Base-by-base conservation (phyloP, 1,284 basidiomycete genomes). In the Sporisorium iseilematis-ciliati region DNA sequence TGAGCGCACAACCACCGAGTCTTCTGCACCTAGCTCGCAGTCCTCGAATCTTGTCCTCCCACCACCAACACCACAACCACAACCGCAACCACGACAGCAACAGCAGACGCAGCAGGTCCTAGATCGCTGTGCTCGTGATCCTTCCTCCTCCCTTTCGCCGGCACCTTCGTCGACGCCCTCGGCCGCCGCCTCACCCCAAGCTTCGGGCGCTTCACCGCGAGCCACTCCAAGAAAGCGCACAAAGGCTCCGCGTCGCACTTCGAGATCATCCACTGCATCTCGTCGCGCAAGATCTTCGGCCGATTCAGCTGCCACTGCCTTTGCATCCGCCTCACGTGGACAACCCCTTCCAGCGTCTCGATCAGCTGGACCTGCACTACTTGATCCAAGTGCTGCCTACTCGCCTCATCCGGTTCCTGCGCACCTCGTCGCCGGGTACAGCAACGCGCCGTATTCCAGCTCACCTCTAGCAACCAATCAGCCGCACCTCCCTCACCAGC, bases 121-220 rank as follows among this genome's bases (percentile, higher is more conserved):
- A 8, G 61, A 65, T 43, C 57, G 54, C 21, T 31, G 50, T 38
- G 50, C 51, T 12, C 63, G 59, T 40, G 65, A 73, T 18, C 42
- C 52, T 2, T 68, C 71, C 7, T 74, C 71, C 14, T 62, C 72
- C 4, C 62, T 69, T 33, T 69, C 72, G 40, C 66, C 66, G 14
- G 66, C 58, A 65, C 66, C 66, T 26, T 69, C 66, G 14, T 68
- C 65, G 33, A 51, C 56, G 18, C 55, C 66, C 31, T 65, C 65
- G n/a, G 54, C 23, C 21, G 54, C 23, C 21, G 29, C 57, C 7
- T 69, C 66, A 7, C 63, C 66, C 18, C 54, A 42, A 14, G 25
- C 29, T 6, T 11, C 29, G 26, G 38, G 16, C n/a, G 10, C 54
- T 18, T 25, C 62, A 6, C 40, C 58, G 7, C 23, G 16, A 29